Conservation (phyloP, 2,329 filamentous ascomycete genomes). For the Colletotrichum shisoi region DNA sequence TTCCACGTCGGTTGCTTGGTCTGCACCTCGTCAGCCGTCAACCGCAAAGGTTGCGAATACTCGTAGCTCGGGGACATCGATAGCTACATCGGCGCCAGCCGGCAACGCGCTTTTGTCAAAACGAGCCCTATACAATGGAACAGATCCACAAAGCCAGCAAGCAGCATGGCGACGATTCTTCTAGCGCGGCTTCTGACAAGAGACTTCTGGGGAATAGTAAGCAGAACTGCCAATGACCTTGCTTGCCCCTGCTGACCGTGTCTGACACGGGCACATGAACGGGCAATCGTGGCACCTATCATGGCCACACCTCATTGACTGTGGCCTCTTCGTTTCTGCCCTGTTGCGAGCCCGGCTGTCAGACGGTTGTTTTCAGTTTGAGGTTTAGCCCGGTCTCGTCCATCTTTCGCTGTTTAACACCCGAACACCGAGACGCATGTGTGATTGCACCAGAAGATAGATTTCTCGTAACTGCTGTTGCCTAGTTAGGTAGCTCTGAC, state of each 20-base stretch:
- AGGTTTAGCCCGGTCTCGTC: background rate
- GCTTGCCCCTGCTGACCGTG: slow-evolving; percentile 26
- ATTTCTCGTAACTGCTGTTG: too few relatives aligned
- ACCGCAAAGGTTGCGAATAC: background rate
- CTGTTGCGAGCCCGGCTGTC: slow-evolving; percentile 1
- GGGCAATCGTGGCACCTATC: slow-evolving; percentile 34
- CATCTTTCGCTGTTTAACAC: background rate
- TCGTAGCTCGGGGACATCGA: slow-evolving; percentile 2
- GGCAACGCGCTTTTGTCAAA: background rate
- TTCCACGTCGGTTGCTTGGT: background rate
- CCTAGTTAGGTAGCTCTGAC: background rate
- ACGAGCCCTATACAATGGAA: slow-evolving; percentile 8
- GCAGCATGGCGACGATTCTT: slow-evolving; percentile 1
- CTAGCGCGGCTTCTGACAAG: slow-evolving; percentile 17
- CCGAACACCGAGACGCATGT: background rate
- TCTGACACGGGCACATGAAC: slow-evolving; percentile 28
- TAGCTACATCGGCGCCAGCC: slow-evolving; percentile 5
- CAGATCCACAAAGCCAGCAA: background rate
- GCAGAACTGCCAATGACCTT: slow-evolving; percentile 23
- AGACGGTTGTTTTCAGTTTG: background rate
- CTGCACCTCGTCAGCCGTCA: background rate
- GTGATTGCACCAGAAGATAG: background rate
- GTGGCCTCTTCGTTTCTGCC: background rate
- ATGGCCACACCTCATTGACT: slow-evolving; percentile 8
- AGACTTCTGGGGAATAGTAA: slow-evolving; percentile 21